Evolutionary conservation across 179 eudicot genomes (phyloP).

Genomic region (Carnegiea gigantea): DNA sequence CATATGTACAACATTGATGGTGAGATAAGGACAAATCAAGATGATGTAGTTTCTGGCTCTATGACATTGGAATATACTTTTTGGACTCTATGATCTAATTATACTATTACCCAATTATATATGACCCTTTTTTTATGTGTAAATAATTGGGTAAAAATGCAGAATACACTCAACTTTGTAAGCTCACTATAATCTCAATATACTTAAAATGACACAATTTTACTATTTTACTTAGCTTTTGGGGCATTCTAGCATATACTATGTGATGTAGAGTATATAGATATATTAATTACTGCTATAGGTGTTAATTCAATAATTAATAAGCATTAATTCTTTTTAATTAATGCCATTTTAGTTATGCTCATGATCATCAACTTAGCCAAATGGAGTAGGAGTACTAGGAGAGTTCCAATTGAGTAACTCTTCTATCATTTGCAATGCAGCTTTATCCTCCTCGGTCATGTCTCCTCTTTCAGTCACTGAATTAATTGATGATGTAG

Average conservation of each 20-base stretch:
- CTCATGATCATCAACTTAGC: not conserved
- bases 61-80: constrained; percentile 1
- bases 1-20: not conserved
- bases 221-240: not conserved
- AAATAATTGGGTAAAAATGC: not conserved
- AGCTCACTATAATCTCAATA: not conserved
- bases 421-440: constrained; percentile 88
- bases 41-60: not conserved
- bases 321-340: constrained; percentile 6
- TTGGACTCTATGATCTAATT: not conserved
- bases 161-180: not conserved
- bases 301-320: not conserved
- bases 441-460: constrained; percentile 64
- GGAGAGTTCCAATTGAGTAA: constrained; percentile 58
- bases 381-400: constrained; percentile 22
- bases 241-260: constrained; percentile 15
- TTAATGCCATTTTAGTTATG: not conserved
- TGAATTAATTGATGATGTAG: constrained; percentile 11
- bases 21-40: not conserved
- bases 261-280: constrained; percentile 16
- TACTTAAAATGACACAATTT: not conserved
- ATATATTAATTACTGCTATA: not conserved
- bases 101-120: constrained; percentile 6
- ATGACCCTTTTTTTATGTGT: not conserved
- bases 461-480: constrained; percentile 24